These are phyloP conservation scores for Cercospora sesami DNA, from an alignment of 2,329 filamentous ascomycete genomes.

Conservation along the genomic window DNA sequence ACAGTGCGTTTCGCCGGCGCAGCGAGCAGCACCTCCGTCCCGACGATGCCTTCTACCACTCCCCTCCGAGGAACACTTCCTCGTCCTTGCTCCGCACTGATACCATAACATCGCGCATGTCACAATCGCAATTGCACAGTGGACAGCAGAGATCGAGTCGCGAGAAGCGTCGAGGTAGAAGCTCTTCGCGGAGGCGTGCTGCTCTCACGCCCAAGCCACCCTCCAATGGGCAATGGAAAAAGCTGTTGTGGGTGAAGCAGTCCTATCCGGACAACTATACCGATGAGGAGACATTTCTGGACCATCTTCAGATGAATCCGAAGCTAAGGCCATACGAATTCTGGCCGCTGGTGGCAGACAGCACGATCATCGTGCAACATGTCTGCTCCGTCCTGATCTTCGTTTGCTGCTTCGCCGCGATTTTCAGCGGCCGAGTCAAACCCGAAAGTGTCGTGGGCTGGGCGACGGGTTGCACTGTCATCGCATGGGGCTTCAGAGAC, in stretches of 20 bases:
- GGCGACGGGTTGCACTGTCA: conserved; percentile 76
- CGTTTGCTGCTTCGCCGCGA: conserved; percentile 87
- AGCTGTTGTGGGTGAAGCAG: conserved; percentile 96
- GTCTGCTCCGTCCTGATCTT: conserved; percentile 94
- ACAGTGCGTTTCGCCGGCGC: conserved; percentile 16
- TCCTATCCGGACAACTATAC: conserved; percentile 99
- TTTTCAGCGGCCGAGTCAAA: conserved; percentile 82
- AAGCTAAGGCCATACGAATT: conserved; percentile 94
- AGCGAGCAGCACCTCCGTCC: conserved; percentile 62
- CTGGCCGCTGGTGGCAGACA: conserved; percentile 93
- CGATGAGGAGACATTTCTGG: conserved; percentile 92
- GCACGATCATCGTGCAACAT: conserved; percentile 95
- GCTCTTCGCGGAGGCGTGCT: conserved; percentile 59
- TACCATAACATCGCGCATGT: conserved; percentile 29
- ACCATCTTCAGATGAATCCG: conserved; percentile 92
- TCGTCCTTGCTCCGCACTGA: conserved; percentile 34
- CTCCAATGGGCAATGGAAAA: conserved; percentile 72
- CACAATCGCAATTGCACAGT: conserved; percentile 7
- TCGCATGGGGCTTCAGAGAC: conserved; percentile 91
- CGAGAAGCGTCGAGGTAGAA: conserved; percentile 58
- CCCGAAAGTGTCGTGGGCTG: conserved; percentile 86
- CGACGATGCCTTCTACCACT: conserved; percentile 75
- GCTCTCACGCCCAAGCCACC: conserved; percentile 43
- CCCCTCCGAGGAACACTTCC: conserved; percentile 55
- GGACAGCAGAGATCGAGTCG: conserved; percentile 36